These are phyloP conservation scores for Quercus gilva DNA, from an alignment of 306 rosid genomes.

Conservation along the genomic window DNA sequence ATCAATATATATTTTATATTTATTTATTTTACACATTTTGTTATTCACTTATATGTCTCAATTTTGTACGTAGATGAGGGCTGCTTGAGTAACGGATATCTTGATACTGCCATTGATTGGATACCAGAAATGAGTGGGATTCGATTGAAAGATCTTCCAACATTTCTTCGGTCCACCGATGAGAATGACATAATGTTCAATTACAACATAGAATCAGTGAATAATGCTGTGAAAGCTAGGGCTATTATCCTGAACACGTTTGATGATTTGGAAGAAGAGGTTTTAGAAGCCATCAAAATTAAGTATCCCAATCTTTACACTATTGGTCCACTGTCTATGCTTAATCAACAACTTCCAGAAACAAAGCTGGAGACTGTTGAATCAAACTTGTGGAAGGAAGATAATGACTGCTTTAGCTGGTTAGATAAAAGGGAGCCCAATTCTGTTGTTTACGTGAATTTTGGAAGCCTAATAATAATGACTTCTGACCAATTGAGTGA, in stretches of 20 bases:
- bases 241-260: slow-evolving; percentile 37
- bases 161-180: slow-evolving; percentile 29
- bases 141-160: slow-evolving; percentile 34
- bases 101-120: slow-evolving; percentile 39
- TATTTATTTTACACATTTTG: background rate
- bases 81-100: slow-evolving; percentile 22
- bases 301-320: slow-evolving; percentile 30
- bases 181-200: slow-evolving; percentile 30
- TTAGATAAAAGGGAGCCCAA: slow-evolving; percentile 22
- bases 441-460: slow-evolving; percentile 38
- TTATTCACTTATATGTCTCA: background rate
- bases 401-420: slow-evolving; percentile 27
- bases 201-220: slow-evolving; percentile 21
- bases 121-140: slow-evolving; percentile 33
- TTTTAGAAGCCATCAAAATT: slow-evolving; percentile 24
- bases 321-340: slow-evolving; percentile 36
- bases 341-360: slow-evolving; percentile 6
- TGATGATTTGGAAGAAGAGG: slow-evolving; percentile 33
- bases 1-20: background rate
- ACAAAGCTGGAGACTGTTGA: slow-evolving; percentile 17
- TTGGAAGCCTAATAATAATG: slow-evolving; percentile 40
- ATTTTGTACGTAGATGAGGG: slow-evolving; percentile 22
- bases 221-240: slow-evolving; percentile 25
- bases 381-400: slow-evolving; percentile 33
- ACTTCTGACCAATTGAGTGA: slow-evolving; percentile 23